phyloP scores from a whole-genome alignment of 2,329 filamentous ascomycete species.

The Penicillium sp. region DNA sequence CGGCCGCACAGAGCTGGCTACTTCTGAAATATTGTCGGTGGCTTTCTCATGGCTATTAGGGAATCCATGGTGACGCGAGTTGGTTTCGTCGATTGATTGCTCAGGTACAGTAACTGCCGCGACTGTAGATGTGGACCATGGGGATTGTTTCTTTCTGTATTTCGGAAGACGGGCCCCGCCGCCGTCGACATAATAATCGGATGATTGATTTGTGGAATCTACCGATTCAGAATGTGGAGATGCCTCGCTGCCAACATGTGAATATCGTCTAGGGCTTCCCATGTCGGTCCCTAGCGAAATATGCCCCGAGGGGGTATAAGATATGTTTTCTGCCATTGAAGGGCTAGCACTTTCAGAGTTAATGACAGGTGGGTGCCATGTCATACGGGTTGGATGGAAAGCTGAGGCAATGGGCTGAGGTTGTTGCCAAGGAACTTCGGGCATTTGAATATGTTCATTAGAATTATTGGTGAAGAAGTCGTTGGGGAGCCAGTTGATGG shows the following conservation, averaged over 20 bases:
- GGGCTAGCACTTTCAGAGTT: constrained; percentile 12
- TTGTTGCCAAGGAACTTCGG: constrained; percentile 15
- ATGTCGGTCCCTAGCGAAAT: constrained; percentile 16
- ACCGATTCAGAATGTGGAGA: constrained; percentile 21
- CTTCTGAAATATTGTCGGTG: constrained; percentile 15
- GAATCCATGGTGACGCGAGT: constrained; percentile 23
- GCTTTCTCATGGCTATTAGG: constrained; percentile 16
- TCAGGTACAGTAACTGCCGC: constrained; percentile 8
- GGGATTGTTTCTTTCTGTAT: constrained; percentile 20
- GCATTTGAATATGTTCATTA: constrained; percentile 10
- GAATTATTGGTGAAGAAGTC: constrained; percentile 24
- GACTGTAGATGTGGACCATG: constrained; percentile 13
- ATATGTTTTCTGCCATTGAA: constrained; percentile 15
- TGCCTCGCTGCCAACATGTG: constrained; percentile 19
- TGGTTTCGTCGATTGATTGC: constrained; percentile 10
- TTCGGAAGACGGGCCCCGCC: constrained; percentile 24
- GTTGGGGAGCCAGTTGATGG: constrained; percentile 38
- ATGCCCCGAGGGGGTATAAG: constrained; percentile 19
- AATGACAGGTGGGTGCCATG: constrained; percentile 29
- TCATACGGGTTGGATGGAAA: constrained; percentile 15
- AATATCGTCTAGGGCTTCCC: constrained; percentile 19
- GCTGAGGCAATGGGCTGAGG: constrained; percentile 17
- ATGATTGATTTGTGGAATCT: constrained; percentile 20
- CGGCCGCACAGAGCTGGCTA: constrained; percentile 4
- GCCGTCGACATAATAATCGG: constrained; percentile 28